Evolutionary conservation across 176 grass and related monocot species (phyloP).

Genomic region (Bonia amplexicaulis): DNA sequence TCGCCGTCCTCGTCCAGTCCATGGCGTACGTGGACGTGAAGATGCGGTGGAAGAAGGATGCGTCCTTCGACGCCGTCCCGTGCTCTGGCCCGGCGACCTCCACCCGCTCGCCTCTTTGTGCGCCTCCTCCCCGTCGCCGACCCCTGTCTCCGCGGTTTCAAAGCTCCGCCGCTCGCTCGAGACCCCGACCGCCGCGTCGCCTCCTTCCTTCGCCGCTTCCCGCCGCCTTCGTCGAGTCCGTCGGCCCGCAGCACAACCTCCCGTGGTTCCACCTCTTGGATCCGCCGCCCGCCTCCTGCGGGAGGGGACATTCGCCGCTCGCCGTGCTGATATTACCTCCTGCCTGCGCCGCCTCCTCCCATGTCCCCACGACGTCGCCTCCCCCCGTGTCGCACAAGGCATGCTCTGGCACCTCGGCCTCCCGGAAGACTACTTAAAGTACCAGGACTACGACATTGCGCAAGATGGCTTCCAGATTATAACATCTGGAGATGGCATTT

Average conservation of each 20-base stretch:
- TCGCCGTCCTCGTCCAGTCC: conserved; percentile 35
- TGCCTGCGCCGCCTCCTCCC: conserved; percentile 49
- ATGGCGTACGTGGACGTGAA: conserved; percentile 56
- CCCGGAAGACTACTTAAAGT: conserved; percentile 63
- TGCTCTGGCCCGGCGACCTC: conserved; percentile 55
- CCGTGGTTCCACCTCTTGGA: conserved; percentile 66
- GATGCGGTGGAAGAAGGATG: conserved; percentile 89
- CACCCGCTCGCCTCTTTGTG: conserved; percentile 45
- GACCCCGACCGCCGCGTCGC: conserved; percentile 46
- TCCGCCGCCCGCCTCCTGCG: conserved; percentile 34
- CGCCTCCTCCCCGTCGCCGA: conserved; percentile 38
- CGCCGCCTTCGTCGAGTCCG: conserved; percentile 68
- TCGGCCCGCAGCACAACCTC: conserved; percentile 54
- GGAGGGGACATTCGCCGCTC: conserved; percentile 53
- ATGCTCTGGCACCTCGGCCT: conserved; percentile 81
- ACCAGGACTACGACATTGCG: conserved; percentile 21
- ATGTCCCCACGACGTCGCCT: conserved; percentile 51
- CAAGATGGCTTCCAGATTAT: conserved; percentile 55
- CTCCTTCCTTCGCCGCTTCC: conserved; percentile 65
- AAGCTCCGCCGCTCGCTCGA: conserved; percentile 57
- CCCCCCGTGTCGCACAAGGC: conserved; percentile 54
- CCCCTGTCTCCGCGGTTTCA: conserved; percentile 64
- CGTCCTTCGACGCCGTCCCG: conserved; percentile 49
- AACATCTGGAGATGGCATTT: conserved; percentile 6
- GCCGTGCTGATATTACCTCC: conserved; percentile 34